phyloP scores from a whole-genome alignment of 768 basidiomycete species.

The Pulveroboletus sp. region DNA sequence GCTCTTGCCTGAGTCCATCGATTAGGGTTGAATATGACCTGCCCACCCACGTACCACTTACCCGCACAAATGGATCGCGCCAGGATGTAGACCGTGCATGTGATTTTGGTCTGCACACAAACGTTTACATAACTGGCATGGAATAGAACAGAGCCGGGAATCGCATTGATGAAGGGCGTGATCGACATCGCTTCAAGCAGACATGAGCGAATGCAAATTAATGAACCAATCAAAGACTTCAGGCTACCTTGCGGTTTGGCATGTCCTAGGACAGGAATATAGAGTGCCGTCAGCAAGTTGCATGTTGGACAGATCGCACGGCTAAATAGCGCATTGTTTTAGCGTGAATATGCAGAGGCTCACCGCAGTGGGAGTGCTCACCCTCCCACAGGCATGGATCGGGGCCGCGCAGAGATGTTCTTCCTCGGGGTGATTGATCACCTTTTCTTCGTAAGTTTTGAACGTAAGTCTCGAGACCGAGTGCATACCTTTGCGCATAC shows the following conservation, averaged over 20 bases:
- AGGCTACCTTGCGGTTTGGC: constrained; percentile 40
- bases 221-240: background rate
- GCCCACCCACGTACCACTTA: constrained; percentile 16
- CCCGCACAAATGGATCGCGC: constrained; percentile 55
- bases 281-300: constrained; percentile 25
- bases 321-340: constrained; percentile 25
- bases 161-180: constrained; percentile 51
- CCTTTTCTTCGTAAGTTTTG: constrained; percentile 27
- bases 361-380: constrained; percentile 8
- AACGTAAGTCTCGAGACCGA: background rate
- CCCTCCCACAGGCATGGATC: constrained; percentile 55
- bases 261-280: constrained; percentile 42
- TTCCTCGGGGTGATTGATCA: constrained; percentile 43
- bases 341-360: background rate
- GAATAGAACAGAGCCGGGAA: constrained; percentile 47
- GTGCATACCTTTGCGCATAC: constrained; percentile 48
- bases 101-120: constrained; percentile 47
- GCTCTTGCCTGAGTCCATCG: constrained; percentile 41
- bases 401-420: constrained; percentile 53
- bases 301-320: constrained; percentile 38
- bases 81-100: constrained; percentile 45
- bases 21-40: background rate
- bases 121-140: constrained; percentile 53
- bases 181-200: constrained; percentile 36
- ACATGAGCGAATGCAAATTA: background rate